phyloP scores from a whole-genome alignment of 169 alveolate species.

The Cryptosporidium bovis region DNA sequence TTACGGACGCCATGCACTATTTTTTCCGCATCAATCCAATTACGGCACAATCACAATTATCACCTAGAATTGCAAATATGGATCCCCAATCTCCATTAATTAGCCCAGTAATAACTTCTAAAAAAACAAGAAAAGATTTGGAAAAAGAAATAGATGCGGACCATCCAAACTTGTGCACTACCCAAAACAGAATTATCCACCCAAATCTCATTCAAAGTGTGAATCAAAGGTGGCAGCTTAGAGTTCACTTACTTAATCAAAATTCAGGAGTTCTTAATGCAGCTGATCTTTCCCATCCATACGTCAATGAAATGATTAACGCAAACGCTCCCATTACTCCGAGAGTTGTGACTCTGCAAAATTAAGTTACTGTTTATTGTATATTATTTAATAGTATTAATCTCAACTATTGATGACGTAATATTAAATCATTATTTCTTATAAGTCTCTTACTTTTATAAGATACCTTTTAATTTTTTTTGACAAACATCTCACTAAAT shows the following conservation, averaged over 20 bases:
- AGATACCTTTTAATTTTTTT: no score
- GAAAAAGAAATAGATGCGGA: constrained; percentile 25
- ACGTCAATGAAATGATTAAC: constrained; percentile 63
- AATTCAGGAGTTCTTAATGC: constrained; percentile 39
- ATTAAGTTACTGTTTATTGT: not conserved
- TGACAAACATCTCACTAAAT: no score
- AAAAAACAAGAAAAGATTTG: constrained; percentile 26
- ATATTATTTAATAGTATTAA: no score
- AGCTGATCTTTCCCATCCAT: constrained; percentile 68
- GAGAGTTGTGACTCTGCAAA: not conserved
- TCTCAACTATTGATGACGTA: not conserved
- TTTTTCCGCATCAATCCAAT: constrained; percentile 41
- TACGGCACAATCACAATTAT: not conserved
- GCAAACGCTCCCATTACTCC: constrained; percentile 70
- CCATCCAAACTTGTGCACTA: constrained; percentile 68
- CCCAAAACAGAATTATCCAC: constrained; percentile 55
- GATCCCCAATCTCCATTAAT: constrained; percentile 60
- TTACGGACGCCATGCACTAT: constrained; percentile 65
- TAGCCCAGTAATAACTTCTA: constrained; percentile 54
- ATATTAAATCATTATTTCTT: not conserved
- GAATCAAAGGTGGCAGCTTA: constrained; percentile 70
- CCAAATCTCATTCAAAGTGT: constrained; percentile 70
- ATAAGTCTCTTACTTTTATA: no score
- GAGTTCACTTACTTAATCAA: constrained; percentile 64
- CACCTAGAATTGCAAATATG: constrained; percentile 17